Conservation (phyloP, 2,329 filamentous ascomycete species). For the Coleophoma eucalyptorum region DNA sequence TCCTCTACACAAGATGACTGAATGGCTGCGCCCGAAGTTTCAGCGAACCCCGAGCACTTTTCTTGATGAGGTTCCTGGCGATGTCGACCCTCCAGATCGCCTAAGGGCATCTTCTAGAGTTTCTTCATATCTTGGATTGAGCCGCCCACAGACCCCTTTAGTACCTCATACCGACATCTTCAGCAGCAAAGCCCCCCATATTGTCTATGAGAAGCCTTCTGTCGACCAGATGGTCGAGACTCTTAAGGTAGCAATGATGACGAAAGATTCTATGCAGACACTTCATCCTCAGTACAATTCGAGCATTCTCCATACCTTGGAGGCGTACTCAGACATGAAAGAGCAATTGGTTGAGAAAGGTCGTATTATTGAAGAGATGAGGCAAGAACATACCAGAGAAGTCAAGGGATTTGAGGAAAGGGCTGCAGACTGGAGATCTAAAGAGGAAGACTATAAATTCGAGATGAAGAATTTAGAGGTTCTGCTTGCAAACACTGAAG, state of each 20-base stretch:
- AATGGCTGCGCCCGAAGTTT: slow-evolving; percentile 1
- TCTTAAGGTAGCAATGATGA: slow-evolving; percentile 29
- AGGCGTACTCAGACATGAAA: slow-evolving; percentile 22
- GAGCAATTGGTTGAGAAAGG: slow-evolving; percentile 15
- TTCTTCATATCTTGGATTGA: slow-evolving; percentile 20
- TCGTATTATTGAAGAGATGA: slow-evolving; percentile 18
- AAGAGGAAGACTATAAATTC: slow-evolving; percentile 23
- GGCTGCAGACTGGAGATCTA: slow-evolving; percentile 20
- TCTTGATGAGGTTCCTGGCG: slow-evolving; percentile 11
- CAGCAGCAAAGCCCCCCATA: slow-evolving; percentile 17
- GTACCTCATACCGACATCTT: slow-evolving; percentile 12
- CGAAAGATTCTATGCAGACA: slow-evolving; percentile 13
- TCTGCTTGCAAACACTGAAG: slow-evolving; percentile 22
- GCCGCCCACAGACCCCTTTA: slow-evolving; percentile 9
- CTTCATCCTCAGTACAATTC: slow-evolving; percentile 26
- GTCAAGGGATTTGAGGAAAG: slow-evolving; percentile 22
- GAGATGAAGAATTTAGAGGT: slow-evolving; percentile 27
- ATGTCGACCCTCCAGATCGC: slow-evolving; percentile 10
- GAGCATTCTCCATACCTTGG: slow-evolving; percentile 26
- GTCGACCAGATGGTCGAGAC: slow-evolving; percentile 25
- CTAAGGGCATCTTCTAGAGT: slow-evolving; percentile 17
- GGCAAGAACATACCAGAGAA: slow-evolving; percentile 17
- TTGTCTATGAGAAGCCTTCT: slow-evolving; percentile 24
- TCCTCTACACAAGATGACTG: background rate
- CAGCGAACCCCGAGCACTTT: background rate